A percentile compares a stretch with the other conserved stretches of the same genome.
These are phyloP conservation scores for Didymella sp. DNA, from an alignment of 2,329 filamentous ascomycete species.

Conservation along the genomic window DNA sequence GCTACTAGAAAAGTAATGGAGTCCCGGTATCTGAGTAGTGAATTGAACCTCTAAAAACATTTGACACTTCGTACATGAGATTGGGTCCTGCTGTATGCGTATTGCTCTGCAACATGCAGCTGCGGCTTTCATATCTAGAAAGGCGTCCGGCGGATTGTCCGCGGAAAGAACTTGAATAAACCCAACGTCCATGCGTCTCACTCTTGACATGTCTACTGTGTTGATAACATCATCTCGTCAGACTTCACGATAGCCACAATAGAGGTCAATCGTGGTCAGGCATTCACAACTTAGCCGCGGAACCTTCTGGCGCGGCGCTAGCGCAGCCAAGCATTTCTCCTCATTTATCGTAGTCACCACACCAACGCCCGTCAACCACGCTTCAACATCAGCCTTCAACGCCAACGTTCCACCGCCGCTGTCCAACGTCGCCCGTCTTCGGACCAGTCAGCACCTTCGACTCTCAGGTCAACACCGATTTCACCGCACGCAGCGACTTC, in stretches of 20 bases:
- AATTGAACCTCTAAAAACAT: not conserved
- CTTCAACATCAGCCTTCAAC: slow-evolving; percentile 2
- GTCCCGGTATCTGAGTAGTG: slow-evolving; percentile 25
- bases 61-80: not conserved
- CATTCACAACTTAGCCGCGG: slow-evolving; percentile 1
- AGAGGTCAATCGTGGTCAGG: not conserved
- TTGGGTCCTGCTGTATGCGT: too few species aligned
- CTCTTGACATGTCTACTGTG: not conserved
- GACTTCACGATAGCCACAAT: not conserved
- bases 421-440: slow-evolving; percentile 11
- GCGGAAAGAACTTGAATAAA: too few species aligned
- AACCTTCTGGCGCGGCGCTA: slow-evolving; percentile 13
- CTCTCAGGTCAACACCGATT: not conserved
- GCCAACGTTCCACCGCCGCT: slow-evolving; percentile 6
- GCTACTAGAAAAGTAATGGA: slow-evolving; percentile 47
- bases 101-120: too few species aligned
- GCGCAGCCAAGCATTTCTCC: slow-evolving; percentile 20
- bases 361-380: slow-evolving; percentile 19
- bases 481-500: slow-evolving; percentile 16
- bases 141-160: too few species aligned
- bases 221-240: not conserved
- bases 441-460: slow-evolving; percentile 15
- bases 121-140: too few species aligned
- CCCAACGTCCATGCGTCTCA: not conserved
- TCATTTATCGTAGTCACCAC: slow-evolving; percentile 24